These are phyloP conservation scores for Dioszegia hungarica DNA, from an alignment of 768 basidiomycete genomes.

Conservation along the genomic window DNA sequence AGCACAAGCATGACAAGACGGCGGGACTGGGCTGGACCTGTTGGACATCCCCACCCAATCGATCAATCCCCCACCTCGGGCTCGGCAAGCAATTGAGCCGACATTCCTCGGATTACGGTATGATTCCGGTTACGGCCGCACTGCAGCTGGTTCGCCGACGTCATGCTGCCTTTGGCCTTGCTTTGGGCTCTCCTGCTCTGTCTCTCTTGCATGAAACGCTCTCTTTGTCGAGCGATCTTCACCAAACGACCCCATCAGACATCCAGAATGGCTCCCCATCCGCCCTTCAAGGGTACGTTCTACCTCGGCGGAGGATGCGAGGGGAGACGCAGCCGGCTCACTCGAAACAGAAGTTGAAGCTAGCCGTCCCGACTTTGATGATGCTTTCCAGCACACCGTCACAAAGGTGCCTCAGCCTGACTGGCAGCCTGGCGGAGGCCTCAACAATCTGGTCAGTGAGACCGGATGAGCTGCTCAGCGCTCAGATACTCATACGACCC, in stretches of 20 bases:
- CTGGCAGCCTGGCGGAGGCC: slow-evolving; percentile 23
- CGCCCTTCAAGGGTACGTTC: neutral
- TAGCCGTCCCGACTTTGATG: slow-evolving; percentile 21
- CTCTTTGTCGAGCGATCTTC: neutral
- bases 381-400: neutral
- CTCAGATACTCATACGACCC: too few relatives aligned
- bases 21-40: too few relatives aligned
- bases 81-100: too few relatives aligned
- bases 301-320: neutral
- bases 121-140: too few relatives aligned
- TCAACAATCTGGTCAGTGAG: slow-evolving; percentile 26
- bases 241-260: neutral
- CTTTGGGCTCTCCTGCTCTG: too few relatives aligned
- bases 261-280: neutral
- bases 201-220: too few relatives aligned
- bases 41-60: too few relatives aligned
- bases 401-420: slow-evolving; percentile 23
- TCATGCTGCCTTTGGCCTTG: too few relatives aligned
- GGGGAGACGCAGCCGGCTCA: neutral
- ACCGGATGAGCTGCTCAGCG: neutral
- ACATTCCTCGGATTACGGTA: too few relatives aligned
- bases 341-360: slow-evolving; percentile 23
- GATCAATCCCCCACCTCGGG: too few relatives aligned
- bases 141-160: too few relatives aligned
- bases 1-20: too few relatives aligned